Evolutionary conservation across 371 early-diverging fungal species (phyloP), one percentile per base, ranked within the genome.

Genomic region (Mortierella sp.): DNA sequence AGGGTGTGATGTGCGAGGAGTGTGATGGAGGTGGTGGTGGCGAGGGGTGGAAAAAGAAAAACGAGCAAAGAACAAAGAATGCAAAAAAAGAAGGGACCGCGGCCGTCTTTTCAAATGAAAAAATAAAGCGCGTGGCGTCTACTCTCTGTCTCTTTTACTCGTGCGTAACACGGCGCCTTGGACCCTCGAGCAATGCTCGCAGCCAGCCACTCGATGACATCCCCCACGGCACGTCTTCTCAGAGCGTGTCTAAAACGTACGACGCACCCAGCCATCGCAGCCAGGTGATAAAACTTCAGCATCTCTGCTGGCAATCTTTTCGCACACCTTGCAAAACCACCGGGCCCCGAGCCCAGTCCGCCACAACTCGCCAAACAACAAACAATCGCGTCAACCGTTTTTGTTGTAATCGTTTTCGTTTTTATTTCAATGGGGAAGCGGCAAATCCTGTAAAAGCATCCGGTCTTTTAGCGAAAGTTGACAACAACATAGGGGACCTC

Each of bases 401-500:
- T 59, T 61, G 31, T 3, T 37, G 21, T 64, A 64, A 37, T 37
- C 43, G 34, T 21, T 64, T 64, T 64, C 67, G 40, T 37, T 16
- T 64, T 64, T 64, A 64, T 64, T 57, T 57, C 48, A 59, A 10
- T 57, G 13, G 21, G 9, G 67, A 8, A 24, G 37, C 9, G 24
- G 21, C 67, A 64, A 64, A 21, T 34, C 21, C 31, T 61, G 34
- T 16, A 21, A 21, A 9, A 1, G 28, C 26, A 19, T 24, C 51
- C 40, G 16, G 53, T 53, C 8, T 13, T 73, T 75, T 76, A 81
- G n/a, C 74, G 70, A 72, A 84, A 80, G 75, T 76, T 82, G 73
- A 92, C 72, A 69, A 83, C 86, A 51, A 88, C 81, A 43, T 89
- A 89, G 50, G 91, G 93, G 54, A 95, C 94, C 79, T 96, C 97